Evolutionary conservation across 345 rosid genomes (phyloP).

Genomic region (Noccaea caerulescens): DNA sequence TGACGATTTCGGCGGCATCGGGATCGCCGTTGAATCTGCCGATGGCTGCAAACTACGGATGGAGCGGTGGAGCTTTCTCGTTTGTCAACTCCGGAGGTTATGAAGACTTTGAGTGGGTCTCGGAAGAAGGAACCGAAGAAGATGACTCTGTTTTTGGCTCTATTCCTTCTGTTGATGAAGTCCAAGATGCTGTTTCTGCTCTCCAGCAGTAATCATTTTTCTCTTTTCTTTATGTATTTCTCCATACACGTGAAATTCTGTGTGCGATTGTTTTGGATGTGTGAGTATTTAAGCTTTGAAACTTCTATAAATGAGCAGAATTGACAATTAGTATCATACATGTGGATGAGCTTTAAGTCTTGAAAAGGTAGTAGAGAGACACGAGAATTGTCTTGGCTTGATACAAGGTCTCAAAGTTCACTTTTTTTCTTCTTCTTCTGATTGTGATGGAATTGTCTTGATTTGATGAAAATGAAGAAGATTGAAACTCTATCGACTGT

Average conservation of each 20-base stretch:
- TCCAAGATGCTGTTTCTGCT: slow-evolving; percentile 77
- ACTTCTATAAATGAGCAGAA: neutral
- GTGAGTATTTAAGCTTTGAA: slow-evolving; percentile 12
- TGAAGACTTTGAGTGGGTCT: slow-evolving; percentile 81
- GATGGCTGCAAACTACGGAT: slow-evolving; percentile 44
- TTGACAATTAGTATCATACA: slow-evolving; percentile 1
- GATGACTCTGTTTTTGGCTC: slow-evolving; percentile 60
- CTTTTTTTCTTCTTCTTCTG: neutral
- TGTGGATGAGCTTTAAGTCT: neutral
- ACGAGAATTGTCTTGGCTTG: slow-evolving; percentile 21
- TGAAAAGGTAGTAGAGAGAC: slow-evolving; percentile 3
- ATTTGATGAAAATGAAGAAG: slow-evolving; percentile 20
- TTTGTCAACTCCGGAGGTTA: slow-evolving; percentile 39
- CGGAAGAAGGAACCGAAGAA: slow-evolving; percentile 55
- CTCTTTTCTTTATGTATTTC: neutral
- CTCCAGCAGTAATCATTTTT: slow-evolving; percentile 56
- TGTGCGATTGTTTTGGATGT: slow-evolving; percentile 3
- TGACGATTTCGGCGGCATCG: slow-evolving; percentile 50
- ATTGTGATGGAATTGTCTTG: slow-evolving; percentile 38
- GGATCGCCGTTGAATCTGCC: slow-evolving; percentile 50
- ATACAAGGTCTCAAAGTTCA: slow-evolving; percentile 11
- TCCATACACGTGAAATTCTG: neutral
- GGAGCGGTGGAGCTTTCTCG: slow-evolving; percentile 44
- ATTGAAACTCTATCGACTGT: slow-evolving; percentile 1
- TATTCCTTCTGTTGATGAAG: slow-evolving; percentile 87